Conservation (phyloP, 768 basidiomycete species). For the Daedaleopsis sinensis region DNA sequence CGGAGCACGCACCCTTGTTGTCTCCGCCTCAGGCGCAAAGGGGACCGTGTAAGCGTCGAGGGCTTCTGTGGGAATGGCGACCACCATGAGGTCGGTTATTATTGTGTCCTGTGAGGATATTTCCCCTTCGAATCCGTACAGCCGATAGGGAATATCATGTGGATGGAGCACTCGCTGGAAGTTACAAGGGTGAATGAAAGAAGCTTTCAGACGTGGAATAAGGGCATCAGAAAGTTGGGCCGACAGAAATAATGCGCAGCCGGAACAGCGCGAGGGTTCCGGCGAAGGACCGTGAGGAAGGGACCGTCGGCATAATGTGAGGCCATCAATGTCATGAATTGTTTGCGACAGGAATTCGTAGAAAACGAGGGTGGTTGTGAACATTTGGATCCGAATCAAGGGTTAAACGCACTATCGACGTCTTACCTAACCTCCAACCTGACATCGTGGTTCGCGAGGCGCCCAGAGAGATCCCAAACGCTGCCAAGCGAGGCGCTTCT, state of each 20-base stretch:
- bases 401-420: slow-evolving; percentile 2
- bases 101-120: not conserved
- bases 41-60: not conserved
- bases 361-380: not conserved
- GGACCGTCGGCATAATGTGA: not conserved
- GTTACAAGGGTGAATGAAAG: slow-evolving; percentile 1
- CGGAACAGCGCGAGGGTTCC: not conserved
- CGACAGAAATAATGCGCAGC: not conserved
- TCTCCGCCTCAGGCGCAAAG: not conserved
- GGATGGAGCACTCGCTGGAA: slow-evolving; percentile 1
- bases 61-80: not conserved
- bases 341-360: not conserved
- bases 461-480: not conserved
- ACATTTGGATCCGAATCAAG: not conserved
- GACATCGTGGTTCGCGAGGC: not conserved
- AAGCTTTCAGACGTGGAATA: slow-evolving; percentile 12
- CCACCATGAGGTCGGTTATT: not conserved
- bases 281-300: not conserved
- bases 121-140: not conserved
- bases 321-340: not conserved
- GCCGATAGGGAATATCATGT: slow-evolving; percentile 7
- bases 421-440: not conserved
- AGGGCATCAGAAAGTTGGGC: slow-evolving; percentile 7
- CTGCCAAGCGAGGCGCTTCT: not conserved
- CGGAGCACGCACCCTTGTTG: not conserved